Evolutionary conservation across 352 stramenopile genomes (phyloP).

Genomic region (Aphanomyces euteiches): DNA sequence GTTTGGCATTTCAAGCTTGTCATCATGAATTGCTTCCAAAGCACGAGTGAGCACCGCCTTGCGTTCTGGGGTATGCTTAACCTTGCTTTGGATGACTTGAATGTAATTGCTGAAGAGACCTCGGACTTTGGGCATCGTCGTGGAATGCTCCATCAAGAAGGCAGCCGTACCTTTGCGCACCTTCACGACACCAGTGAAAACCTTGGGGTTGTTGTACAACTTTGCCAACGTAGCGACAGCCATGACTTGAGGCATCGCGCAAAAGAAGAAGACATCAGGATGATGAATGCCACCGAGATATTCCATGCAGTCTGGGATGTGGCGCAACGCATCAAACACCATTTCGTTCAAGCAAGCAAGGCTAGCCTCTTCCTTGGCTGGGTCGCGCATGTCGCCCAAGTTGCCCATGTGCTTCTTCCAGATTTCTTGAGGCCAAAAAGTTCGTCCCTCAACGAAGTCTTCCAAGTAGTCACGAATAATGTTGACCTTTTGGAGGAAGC

Average conservation of each 20-base stretch:
- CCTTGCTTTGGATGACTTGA: slow-evolving; percentile 31
- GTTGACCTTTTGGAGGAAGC: slow-evolving; percentile 94
- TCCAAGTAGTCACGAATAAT: slow-evolving; percentile 95
- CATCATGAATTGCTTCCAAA: slow-evolving; percentile 18
- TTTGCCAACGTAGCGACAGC: slow-evolving; percentile 89
- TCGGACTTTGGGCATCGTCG: slow-evolving; percentile 29
- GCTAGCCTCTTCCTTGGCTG: slow-evolving; percentile 28
- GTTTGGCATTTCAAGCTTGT: slow-evolving; percentile 26
- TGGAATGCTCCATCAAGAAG: slow-evolving; percentile 32
- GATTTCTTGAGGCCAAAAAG: slow-evolving; percentile 89
- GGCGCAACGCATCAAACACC: slow-evolving; percentile 85
- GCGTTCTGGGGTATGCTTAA: slow-evolving; percentile 8
- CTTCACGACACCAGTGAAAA: slow-evolving; percentile 93
- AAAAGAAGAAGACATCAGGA: slow-evolving; percentile 88
- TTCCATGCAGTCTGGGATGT: slow-evolving; percentile 81
- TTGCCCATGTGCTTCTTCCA: slow-evolving; percentile 73
- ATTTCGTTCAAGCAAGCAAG: slow-evolving; percentile 89
- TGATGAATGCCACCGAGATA: slow-evolving; percentile 81
- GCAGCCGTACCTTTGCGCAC: slow-evolving; percentile 79
- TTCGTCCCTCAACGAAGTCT: slow-evolving; percentile 89
- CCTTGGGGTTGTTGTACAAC: slow-evolving; percentile 81
- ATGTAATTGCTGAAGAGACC: slow-evolving; percentile 31
- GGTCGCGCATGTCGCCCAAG: slow-evolving; percentile 37
- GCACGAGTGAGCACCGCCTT: background rate
- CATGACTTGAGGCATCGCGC: slow-evolving; percentile 93